Evolutionary conservation across 1,284 basidiomycete species (phyloP), one percentile per base, ranked within the genome.

Genomic region (Athelia psychrophila): DNA sequence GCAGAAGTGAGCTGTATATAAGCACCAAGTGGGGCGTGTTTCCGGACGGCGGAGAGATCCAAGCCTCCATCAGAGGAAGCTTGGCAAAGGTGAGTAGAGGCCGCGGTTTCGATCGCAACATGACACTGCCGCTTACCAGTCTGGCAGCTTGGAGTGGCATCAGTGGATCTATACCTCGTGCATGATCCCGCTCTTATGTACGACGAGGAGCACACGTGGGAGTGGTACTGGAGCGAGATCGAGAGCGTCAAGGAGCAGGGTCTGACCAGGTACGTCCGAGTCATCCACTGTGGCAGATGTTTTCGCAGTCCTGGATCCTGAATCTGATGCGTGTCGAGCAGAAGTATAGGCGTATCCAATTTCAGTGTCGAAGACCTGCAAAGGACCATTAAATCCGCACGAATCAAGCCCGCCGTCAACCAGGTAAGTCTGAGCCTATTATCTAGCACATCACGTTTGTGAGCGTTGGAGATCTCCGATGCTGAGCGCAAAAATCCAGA

Each of bases 371-470:
- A 71, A 0, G 69, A 84, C 19, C 73, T 86, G 13, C 63, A 78
- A 56, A 68, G 68, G 4, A 67, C 85, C 5, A 56, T 82, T 33
- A 70, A 72, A 44, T 67, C 69, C 1, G 78, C 78, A 3, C 75
- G 75, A 40, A 65, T 83, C 55, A 74, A 78, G 54, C 90, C 91
- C 10, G 84, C 80, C 0, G 87, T 89, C 38, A 91, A 93, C 63
- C 90, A 92, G 72, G 89, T 84, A 27, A 16, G 63, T 27, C 24
- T n/a, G n/a, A n/a, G n/a, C n/a, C n/a, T n/a, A n/a, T n/a, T n/a
- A n/a, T n/a, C n/a, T n/a, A n/a, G n/a, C n/a, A n/a, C n/a, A n/a
- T n/a, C n/a, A n/a, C n/a, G n/a, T n/a, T n/a, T n/a, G n/a, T n/a
- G n/a, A n/a, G n/a, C n/a, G n/a, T n/a, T n/a, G 10, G 10, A 35